Evolutionary conservation across 2,329 filamentous ascomycete species (phyloP).

Genomic region (Trichoderma arundinaceum): DNA sequence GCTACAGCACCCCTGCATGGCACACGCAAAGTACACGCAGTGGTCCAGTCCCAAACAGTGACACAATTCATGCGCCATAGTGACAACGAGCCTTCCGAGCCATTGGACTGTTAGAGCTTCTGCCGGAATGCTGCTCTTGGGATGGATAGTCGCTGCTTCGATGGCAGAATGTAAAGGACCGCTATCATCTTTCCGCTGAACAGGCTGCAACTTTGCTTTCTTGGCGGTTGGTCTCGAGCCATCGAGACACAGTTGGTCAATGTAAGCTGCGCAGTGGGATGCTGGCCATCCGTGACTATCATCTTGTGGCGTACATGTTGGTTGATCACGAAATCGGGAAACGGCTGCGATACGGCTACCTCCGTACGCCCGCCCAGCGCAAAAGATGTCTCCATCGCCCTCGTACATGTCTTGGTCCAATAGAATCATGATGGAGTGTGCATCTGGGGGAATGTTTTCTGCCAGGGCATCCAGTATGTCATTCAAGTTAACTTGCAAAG

Average conservation of each 20-base stretch:
- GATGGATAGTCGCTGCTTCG: conserved; percentile 42
- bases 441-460: conserved; percentile 59
- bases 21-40: conserved; percentile 68
- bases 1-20: conserved; percentile 65
- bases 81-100: conserved; percentile 62
- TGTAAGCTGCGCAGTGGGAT: conserved; percentile 62
- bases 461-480: conserved; percentile 66
- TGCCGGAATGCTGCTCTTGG: conserved; percentile 34
- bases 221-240: not conserved
- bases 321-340: conserved; percentile 66
- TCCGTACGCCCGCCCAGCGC: conserved; percentile 70
- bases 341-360: conserved; percentile 67
- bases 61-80: conserved; percentile 67
- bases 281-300: conserved; percentile 66
- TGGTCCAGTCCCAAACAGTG: conserved; percentile 72
- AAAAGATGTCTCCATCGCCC: conserved; percentile 69
- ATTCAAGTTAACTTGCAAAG: conserved; percentile 61
- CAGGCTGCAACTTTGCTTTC: not conserved
- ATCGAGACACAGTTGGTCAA: conserved; percentile 47
- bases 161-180: conserved; percentile 39
- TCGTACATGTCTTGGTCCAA: conserved; percentile 69
- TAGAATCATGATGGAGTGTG: conserved; percentile 63
- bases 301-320: conserved; percentile 49
- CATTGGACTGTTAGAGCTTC: conserved; percentile 53
- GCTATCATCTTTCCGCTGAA: not conserved